A percentile compares a stretch with the other conserved stretches of the same genome.
Evolutionary conservation across 371 early-diverging fungal species (phyloP).

Genomic region (Mortierella sp.): DNA sequence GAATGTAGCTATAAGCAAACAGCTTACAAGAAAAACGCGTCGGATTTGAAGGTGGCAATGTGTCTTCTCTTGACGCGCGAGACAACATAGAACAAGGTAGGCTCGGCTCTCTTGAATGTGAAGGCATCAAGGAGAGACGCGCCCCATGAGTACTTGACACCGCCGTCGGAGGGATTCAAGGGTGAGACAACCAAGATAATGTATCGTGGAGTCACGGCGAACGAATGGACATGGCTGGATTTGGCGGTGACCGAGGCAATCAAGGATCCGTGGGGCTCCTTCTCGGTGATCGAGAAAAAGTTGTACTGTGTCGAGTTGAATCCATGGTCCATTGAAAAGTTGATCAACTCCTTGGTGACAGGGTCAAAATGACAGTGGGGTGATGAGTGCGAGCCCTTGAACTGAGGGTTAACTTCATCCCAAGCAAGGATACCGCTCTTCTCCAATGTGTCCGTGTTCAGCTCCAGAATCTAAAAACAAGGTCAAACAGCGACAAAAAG

Average conservation of each 20-base stretch:
- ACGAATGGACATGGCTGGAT: conserved; percentile 80
- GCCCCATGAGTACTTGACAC: conserved; percentile 79
- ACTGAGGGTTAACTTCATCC: conserved; percentile 77
- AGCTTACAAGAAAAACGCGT: conserved; percentile 70
- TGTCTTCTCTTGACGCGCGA: conserved; percentile 77
- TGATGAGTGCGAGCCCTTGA: conserved; percentile 78
- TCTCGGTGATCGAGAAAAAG: conserved; percentile 73
- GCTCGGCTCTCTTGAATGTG: conserved; percentile 69
- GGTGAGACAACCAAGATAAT: conserved; percentile 71
- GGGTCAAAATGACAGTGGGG: conserved; percentile 81
- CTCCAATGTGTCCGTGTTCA: conserved; percentile 83
- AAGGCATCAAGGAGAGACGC: conserved; percentile 79
- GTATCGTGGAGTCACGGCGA: conserved; percentile 79
- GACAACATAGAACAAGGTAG: conserved; percentile 78
- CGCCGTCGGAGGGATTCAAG: conserved; percentile 61
- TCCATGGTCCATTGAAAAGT: conserved; percentile 81
- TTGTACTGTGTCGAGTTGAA: conserved; percentile 75
- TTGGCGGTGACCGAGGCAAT: conserved; percentile 75
- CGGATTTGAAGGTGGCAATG: conserved; percentile 75
- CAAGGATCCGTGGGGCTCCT: conserved; percentile 75
- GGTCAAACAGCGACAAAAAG: conserved; percentile 13
- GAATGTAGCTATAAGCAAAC: neutral
- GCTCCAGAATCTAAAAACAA: conserved; percentile 69
- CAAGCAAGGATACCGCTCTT: conserved; percentile 75
- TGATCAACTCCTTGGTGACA: conserved; percentile 79